Evolutionary conservation across 805 yeast species (phyloP).

Genomic region (Wickerhamiella nectarea): DNA sequence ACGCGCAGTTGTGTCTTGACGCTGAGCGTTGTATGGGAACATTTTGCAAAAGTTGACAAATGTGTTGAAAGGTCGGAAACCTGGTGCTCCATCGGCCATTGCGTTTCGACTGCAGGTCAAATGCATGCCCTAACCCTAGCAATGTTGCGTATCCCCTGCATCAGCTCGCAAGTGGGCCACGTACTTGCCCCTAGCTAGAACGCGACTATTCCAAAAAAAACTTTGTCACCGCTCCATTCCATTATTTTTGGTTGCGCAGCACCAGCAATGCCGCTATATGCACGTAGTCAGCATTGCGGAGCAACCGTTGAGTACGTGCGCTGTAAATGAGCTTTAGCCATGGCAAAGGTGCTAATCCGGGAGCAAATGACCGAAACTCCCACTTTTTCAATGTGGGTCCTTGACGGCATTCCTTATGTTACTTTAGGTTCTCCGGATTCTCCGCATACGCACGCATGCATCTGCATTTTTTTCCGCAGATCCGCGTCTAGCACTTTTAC

Average conservation of each 20-base stretch:
- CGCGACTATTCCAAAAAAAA: no score
- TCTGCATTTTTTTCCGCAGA: no score
- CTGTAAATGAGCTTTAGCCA: no score
- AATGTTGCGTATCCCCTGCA: background rate
- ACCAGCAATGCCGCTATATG: background rate
- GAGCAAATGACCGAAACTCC: no score
- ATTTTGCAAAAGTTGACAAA: background rate
- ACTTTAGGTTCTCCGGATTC: no score
- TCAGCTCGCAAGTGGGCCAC: background rate
- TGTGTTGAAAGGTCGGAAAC: background rate
- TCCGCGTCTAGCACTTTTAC: no score
- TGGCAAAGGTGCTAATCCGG: no score
- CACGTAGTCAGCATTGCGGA: background rate
- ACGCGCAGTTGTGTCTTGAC: conserved; percentile 9
- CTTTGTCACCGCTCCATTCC: no score
- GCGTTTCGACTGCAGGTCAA: conserved; percentile 8
- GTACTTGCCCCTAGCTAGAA: background rate
- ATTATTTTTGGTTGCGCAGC: background rate
- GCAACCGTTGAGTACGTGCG: background rate
- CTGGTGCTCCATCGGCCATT: conserved; percentile 1
- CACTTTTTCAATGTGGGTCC: no score
- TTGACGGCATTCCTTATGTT: no score
- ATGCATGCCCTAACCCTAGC: conserved; percentile 7
- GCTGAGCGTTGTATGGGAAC: conserved; percentile 12
- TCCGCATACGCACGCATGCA: no score